Evolutionary conservation across 1,139 yeast genomes (phyloP).

Genomic region (Spathaspora sp.): DNA sequence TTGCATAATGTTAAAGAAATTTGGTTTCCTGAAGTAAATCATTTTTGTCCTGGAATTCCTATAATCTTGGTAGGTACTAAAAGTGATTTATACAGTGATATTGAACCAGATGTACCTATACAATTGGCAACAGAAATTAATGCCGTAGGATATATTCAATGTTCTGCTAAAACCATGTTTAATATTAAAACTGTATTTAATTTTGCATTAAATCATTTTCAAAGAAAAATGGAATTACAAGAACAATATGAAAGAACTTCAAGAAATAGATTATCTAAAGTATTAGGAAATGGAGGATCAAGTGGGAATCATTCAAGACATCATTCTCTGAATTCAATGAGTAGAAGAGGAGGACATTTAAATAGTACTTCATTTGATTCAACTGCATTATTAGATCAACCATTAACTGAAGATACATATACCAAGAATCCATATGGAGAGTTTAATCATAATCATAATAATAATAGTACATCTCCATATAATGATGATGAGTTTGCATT

Average conservation of each 20-base stretch:
- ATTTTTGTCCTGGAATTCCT: slow-evolving; percentile 81
- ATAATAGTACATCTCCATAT: slow-evolving; percentile 17
- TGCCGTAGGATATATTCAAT: slow-evolving; percentile 76
- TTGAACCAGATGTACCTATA: slow-evolving; percentile 51
- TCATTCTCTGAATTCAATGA: slow-evolving; percentile 20
- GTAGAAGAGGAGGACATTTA: slow-evolving; percentile 30
- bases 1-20: slow-evolving; percentile 72
- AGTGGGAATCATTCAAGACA: slow-evolving; percentile 18
- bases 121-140: slow-evolving; percentile 64
- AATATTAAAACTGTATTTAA: slow-evolving; percentile 71
- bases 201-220: slow-evolving; percentile 42
- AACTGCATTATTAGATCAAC: slow-evolving; percentile 38
- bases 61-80: slow-evolving; percentile 78
- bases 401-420: slow-evolving; percentile 36
- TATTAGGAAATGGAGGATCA: slow-evolving; percentile 15
- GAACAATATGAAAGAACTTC: slow-evolving; percentile 39
- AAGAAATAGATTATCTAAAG: slow-evolving; percentile 34
- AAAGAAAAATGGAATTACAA: slow-evolving; percentile 32
- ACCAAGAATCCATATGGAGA: slow-evolving; percentile 35
- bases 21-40: slow-evolving; percentile 86
- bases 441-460: slow-evolving; percentile 15
- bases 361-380: slow-evolving; percentile 40
- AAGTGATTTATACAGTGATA: slow-evolving; percentile 53
- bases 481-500: slow-evolving; percentile 47
- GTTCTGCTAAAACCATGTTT: slow-evolving; percentile 71